Percentiles rank a stretch among this genome's conserved stretches.
Conservation (phyloP, 164 flowering plant species). For the Aristolochia contorta region DNA sequence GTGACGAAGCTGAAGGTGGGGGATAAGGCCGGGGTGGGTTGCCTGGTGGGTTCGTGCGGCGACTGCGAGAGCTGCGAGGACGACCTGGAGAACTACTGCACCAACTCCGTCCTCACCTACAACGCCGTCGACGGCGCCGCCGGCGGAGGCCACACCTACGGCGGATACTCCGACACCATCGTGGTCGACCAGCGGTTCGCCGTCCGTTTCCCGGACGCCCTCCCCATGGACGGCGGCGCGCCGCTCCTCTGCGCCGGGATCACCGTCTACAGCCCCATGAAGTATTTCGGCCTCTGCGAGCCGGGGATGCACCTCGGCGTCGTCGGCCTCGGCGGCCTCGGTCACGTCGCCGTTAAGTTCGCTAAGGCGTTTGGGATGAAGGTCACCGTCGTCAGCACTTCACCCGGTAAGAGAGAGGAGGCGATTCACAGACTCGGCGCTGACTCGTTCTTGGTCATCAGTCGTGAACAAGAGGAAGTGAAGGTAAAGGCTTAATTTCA, state of each 20-base stretch:
- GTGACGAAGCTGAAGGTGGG: slow-evolving; percentile 44
- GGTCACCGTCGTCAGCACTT: slow-evolving; percentile 35
- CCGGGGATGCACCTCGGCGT: slow-evolving; percentile 15
- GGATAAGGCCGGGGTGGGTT: slow-evolving; percentile 55
- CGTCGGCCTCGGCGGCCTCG: slow-evolving; percentile 16
- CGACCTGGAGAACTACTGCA: slow-evolving; percentile 44
- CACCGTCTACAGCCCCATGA: slow-evolving; percentile 24
- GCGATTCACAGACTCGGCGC: slow-evolving; percentile 22
- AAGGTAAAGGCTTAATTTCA: too few relatives aligned
- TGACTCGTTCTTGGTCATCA: slow-evolving; percentile 20
- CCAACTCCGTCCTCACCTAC: slow-evolving; percentile 25
- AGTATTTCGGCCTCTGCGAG: slow-evolving; percentile 8
- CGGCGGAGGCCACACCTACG: slow-evolving; percentile 33
- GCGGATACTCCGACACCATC: slow-evolving; percentile 16
- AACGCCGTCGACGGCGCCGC: slow-evolving; percentile 16
- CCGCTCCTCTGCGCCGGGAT: slow-evolving; percentile 24
- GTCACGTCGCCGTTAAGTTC: slow-evolving; percentile 14
- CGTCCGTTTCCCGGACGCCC: slow-evolving; percentile 14
- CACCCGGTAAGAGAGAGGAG: slow-evolving; percentile 27
- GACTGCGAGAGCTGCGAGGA: slow-evolving; percentile 28
- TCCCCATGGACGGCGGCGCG: slow-evolving; percentile 17
- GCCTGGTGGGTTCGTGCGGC: slow-evolving; percentile 37
- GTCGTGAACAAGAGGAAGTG: slow-evolving; percentile 27
- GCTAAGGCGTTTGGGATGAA: slow-evolving; percentile 19
- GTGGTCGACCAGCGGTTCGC: slow-evolving; percentile 13